Percentiles rank a stretch among this genome's conserved stretches.
Conservation (phyloP, 345 rosid genomes). For the Citrus unshiu region DNA sequence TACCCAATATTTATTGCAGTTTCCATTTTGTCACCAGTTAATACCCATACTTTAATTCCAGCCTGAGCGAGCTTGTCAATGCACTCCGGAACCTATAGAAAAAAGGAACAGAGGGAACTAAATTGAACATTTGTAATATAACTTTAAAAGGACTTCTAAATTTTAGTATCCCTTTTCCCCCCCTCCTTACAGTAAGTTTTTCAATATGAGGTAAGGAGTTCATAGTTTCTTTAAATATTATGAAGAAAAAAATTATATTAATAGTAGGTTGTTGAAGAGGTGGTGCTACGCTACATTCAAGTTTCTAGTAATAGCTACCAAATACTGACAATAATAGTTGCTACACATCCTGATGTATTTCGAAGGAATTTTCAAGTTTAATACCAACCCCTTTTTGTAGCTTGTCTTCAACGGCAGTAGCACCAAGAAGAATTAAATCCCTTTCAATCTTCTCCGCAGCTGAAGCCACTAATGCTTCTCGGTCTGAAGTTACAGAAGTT, state of each 20-base stretch:
- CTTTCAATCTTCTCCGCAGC: conserved; percentile 66
- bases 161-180: not conserved
- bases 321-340: not conserved
- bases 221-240: not conserved
- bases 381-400: conserved; percentile 77
- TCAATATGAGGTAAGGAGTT: not conserved
- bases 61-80: conserved; percentile 78
- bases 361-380: not conserved
- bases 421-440: conserved; percentile 81
- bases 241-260: not conserved
- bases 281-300: not conserved
- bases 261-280: not conserved
- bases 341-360: not conserved
- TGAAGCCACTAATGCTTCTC: conserved; percentile 49
- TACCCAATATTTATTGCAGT: conserved; percentile 95
- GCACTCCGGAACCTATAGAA: conserved; percentile 66
- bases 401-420: conserved; percentile 94
- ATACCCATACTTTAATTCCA: conserved; percentile 76
- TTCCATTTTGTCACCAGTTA: conserved; percentile 92
- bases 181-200: not conserved
- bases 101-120: conserved; percentile 4
- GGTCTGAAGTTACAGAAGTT: conserved; percentile 43
- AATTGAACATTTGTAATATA: conserved; percentile 5
- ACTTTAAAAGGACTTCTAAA: not conserved
- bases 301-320: not conserved